A percentile compares a stretch with the other conserved stretches of the same genome.
Evolutionary conservation across 108 stramenopile genomes (phyloP).

Genomic region (Cylindrotheca closterium): DNA sequence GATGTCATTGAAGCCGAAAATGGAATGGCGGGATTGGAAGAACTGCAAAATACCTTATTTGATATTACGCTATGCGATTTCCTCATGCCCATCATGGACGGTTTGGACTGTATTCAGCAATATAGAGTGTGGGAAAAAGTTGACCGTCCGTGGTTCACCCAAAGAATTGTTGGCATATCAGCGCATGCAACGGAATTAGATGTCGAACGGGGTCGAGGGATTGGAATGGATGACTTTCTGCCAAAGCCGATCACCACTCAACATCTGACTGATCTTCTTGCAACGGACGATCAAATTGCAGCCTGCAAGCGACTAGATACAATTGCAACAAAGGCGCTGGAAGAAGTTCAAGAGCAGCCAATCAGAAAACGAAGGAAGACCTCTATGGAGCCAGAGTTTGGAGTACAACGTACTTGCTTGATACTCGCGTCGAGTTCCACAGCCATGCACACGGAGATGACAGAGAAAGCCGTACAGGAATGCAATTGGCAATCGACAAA

Average conservation of each 20-base stretch:
- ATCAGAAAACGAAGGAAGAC: background rate
- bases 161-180: constrained; percentile 55
- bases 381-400: background rate
- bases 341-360: background rate
- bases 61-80: constrained; percentile 51
- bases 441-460: constrained; percentile 5
- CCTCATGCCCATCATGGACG: constrained; percentile 85
- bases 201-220: constrained; percentile 39
- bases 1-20: constrained; percentile 62
- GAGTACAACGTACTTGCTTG: background rate
- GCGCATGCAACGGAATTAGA: constrained; percentile 58
- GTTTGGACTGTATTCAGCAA: constrained; percentile 69
- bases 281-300: constrained; percentile 9
- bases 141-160: constrained; percentile 34
- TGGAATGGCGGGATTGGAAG: constrained; percentile 63
- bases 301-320: constrained; percentile 13
- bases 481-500: constrained; percentile 40
- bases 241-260: constrained; percentile 49
- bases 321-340: background rate
- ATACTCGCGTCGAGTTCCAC: constrained; percentile 8
- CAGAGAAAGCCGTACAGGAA: constrained; percentile 17
- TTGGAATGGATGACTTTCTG: constrained; percentile 60
- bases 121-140: constrained; percentile 61
- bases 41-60: constrained; percentile 36
- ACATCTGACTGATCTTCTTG: constrained; percentile 35